A percentile compares a stretch with the other conserved stretches of the same genome.
Evolutionary conservation across 179 eudicot species (phyloP).

Genomic region (Sideroxylon spinosum): DNA sequence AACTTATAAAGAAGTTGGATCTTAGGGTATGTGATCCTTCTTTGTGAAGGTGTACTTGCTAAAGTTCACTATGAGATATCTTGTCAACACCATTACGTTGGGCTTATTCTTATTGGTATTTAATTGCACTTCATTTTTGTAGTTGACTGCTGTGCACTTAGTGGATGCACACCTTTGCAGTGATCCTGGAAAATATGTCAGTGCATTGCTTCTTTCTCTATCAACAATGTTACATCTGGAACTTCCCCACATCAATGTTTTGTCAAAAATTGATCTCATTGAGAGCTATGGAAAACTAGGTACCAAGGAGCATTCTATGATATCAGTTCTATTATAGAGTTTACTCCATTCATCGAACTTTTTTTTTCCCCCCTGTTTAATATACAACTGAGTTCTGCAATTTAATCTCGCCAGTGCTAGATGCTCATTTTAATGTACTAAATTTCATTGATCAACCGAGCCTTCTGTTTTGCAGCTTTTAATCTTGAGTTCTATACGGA

Average conservation of each 20-base stretch:
- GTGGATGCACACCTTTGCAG: constrained; percentile 96
- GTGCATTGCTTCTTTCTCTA: constrained; percentile 84
- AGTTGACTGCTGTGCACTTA: constrained; percentile 94
- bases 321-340: not conserved
- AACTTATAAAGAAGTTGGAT: constrained; percentile 70
- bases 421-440: no score
- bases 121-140: constrained; percentile 27
- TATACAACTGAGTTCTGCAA: no score
- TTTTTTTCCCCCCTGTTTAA: no score
- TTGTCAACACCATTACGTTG: not conserved
- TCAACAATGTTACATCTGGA: constrained; percentile 97
- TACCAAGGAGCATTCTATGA: constrained; percentile 12
- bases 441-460: not conserved
- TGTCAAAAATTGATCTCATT: constrained; percentile 91
- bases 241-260: constrained; percentile 92
- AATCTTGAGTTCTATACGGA: constrained; percentile 96
- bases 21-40: constrained; percentile 58
- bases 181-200: constrained; percentile 89
- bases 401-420: no score
- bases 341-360: no score
- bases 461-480: constrained; percentile 56
- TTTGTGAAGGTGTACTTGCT: not conserved
- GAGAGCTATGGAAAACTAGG: constrained; percentile 94
- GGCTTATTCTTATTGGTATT: not conserved
- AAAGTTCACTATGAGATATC: not conserved